These are phyloP conservation scores for Geotrichum fermentans DNA, from an alignment of 1,139 yeast species.

Conservation along the genomic window DNA sequence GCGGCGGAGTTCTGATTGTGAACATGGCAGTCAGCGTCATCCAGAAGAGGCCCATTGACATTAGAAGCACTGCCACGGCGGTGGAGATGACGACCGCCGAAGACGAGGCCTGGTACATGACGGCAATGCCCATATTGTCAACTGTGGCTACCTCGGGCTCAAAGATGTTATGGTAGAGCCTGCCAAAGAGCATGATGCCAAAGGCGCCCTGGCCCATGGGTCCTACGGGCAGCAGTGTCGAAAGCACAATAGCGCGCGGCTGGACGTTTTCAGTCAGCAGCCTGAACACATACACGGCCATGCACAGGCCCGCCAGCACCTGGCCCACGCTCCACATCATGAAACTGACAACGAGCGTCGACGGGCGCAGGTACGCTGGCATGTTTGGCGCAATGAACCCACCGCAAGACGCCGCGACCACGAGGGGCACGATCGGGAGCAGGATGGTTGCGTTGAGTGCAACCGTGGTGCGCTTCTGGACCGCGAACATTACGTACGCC, in stretches of 20 bases:
- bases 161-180: constrained; percentile 25
- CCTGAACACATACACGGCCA: constrained; percentile 56
- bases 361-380: constrained; percentile 44
- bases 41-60: constrained; percentile 61
- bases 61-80: constrained; percentile 45
- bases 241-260: constrained; percentile 44
- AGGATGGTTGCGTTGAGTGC: constrained; percentile 45
- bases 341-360: constrained; percentile 52
- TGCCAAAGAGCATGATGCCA: constrained; percentile 57
- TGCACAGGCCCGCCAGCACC: constrained; percentile 52
- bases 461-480: constrained; percentile 38
- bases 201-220: constrained; percentile 79
- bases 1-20: constrained; percentile 37
- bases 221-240: constrained; percentile 60
- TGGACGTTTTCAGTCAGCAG: constrained; percentile 60
- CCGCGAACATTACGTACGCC: constrained; percentile 47
- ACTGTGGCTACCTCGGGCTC: neutral
- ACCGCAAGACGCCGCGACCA: constrained; percentile 69
- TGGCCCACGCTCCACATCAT: constrained; percentile 68
- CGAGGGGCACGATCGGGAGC: constrained; percentile 69
- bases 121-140: neutral
- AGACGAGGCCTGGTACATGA: neutral
- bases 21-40: constrained; percentile 46
- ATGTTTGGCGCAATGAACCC: constrained; percentile 47
- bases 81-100: constrained; percentile 19